Base-by-base conservation (phyloP, 1,284 basidiomycete genomes). In the Trametes pubescens region DNA sequence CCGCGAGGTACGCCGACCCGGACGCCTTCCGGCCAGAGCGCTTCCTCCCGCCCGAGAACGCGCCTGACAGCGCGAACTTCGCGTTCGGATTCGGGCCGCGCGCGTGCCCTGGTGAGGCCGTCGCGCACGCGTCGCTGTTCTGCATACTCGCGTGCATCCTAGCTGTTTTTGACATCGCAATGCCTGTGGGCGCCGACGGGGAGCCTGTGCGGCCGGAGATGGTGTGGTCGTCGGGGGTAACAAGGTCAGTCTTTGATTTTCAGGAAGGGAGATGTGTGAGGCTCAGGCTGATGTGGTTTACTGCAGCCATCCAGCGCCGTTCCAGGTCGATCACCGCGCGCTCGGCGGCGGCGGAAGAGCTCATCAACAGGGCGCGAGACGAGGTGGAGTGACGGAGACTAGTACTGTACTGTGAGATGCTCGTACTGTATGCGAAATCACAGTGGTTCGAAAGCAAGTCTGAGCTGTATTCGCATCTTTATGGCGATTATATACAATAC, bases 131-230 rank as follows among this genome's bases (percentile, higher is more conserved):
- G 9, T 62, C 51, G 34, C 57, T 64, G 14, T 69, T 48, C 54
- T 44, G 65, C 18, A 59, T 62, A 2, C 8, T 64, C 26, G 63
- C 65, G n/a, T 59, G 55, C 44, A 58, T 69, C 26, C 53, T 68
- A 18, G 64, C 64, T 14, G 67, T 64, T 8, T 59, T 69, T 40
- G 46, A 68, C 37, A 62, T 69, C 32, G 16, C 38, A 2, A 57
- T 44, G 49, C 63, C 68, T 9, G 37, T 51, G 4, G 68, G 18
- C 21, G 64, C 40, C 24, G 22, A 49, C 4, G 65, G 68, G 10
- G 46, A 70, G 16, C 70, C 67, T 7, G 71, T 77, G 44, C 64
- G 70, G 48, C 76, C 78, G 11, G 61, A 66, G 55, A 61, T 75
- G 22, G 69, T 73, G 47, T 73, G 70, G 51, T 59, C 65, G 26